Evolutionary conservation across 163 green algal species (phyloP), one percentile per base, ranked within the genome.

Genomic region (Volvox carteri): DNA sequence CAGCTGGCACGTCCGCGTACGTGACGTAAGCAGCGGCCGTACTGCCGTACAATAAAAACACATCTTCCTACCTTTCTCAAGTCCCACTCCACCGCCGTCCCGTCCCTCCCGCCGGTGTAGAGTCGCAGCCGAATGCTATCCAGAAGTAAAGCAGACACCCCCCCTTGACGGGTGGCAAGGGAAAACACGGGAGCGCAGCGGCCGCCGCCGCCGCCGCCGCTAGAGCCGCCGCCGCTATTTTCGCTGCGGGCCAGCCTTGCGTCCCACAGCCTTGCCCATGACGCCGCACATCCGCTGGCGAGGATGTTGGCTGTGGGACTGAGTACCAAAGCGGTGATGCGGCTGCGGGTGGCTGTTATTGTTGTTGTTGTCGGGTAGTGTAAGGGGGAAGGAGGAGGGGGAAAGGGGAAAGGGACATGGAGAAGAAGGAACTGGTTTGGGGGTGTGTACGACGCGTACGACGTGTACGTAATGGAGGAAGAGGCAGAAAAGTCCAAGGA

Each of bases 201-300:
- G 2, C 35, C 28, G 67, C 35, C 77, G 65, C 67, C 48, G 58
- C 30, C 50, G 33, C 50, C 21, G 14, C 30, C 50, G 33, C 30
- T 33, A 25, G 6, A 35, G 21, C 41, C 41, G 3, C 41, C 50
- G 60, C 41, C 16, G 60, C 8, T 14, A 42, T 21, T 37, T 3
- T 25, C 50, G 41, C 28, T 21, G 60, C 8, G 8, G 60, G 65
- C 9, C 39, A 41, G 58, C 11, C 84, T 70, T n/a, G 79, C 73
- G 72, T 89, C 84, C 84, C 84, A 89, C 72, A 89, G 84, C n/a
- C 72, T 39, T 39, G 54, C 72, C 72, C 72, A 84, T 18, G 84
- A 89, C 19, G 18, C 84, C 28, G 67, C 35, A 54, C 84, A 89
- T 39, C 54, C 84, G 39, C 28, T 84, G 54, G 35, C 44, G 18